Percentiles rank a stretch among this genome's conserved stretches.
Evolutionary conservation across 495 filamentous ascomycete genomes (phyloP).

Genomic region (Hypoxylon perforatum): DNA sequence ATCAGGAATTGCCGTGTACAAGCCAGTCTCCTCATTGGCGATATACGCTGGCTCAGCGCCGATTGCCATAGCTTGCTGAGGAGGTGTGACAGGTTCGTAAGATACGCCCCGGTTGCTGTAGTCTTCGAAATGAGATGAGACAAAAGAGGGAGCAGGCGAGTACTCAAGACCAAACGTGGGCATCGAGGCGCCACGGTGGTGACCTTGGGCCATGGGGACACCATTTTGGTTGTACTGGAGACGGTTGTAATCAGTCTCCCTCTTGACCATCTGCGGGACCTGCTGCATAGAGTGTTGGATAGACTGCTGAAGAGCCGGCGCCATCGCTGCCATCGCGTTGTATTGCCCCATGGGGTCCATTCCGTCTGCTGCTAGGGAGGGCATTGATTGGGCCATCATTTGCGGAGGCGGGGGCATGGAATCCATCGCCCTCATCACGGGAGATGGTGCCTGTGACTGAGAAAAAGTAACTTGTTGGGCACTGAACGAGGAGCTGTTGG

Average conservation of each 20-base stretch:
- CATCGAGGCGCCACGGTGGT: constrained; percentile 96
- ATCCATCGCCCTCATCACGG: constrained; percentile 88
- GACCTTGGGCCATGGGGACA: constrained; percentile 80
- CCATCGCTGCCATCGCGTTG: constrained; percentile 68
- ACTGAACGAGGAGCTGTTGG: constrained; percentile 95
- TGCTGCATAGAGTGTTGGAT: too few relatives aligned
- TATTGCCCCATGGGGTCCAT: constrained; percentile 79
- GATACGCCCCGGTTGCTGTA: constrained; percentile 97
- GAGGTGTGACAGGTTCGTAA: constrained; percentile 95
- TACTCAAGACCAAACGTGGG: constrained; percentile 94
- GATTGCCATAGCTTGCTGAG: constrained; percentile 83
- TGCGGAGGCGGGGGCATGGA: constrained; percentile 74
- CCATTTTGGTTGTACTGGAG: constrained; percentile 92
- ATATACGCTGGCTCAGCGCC: constrained; percentile 93
- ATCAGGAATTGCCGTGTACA: constrained; percentile 95
- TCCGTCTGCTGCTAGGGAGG: constrained; percentile 84
- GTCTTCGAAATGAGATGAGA: constrained; percentile 95
- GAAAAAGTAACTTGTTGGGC: constrained; percentile 83
- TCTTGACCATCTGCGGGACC: constrained; percentile 79
- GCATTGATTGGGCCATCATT: constrained; percentile 84
- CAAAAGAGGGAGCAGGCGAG: constrained; percentile 96
- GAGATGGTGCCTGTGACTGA: constrained; percentile 78
- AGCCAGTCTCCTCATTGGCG: constrained; percentile 94
- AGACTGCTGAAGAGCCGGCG: constrained; percentile 68
- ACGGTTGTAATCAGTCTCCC: constrained; percentile 77